Evolutionary conservation across 2,329 filamentous ascomycete species (phyloP), one percentile per base, ranked within the genome.

Genomic region (Pseudocercospora cruenta): DNA sequence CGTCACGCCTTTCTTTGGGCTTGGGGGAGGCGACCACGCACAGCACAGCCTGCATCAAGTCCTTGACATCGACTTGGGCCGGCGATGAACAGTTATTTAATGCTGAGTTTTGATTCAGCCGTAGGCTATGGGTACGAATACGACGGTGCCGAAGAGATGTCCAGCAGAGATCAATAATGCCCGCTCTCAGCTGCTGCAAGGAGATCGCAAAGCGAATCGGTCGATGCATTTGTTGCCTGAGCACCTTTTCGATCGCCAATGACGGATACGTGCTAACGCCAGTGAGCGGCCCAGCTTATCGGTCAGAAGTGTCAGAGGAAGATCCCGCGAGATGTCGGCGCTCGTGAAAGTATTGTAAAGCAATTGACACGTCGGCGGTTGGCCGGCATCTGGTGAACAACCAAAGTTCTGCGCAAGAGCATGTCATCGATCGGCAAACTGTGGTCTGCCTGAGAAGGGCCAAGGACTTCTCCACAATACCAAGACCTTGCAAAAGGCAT

Each of bases 1-100:
- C 1, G 86, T 97, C 1, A 80, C 81, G 79, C 78, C 85, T 1
- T 95, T 95, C 80, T 93, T 96, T 80, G 75, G 24, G 2, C 72
- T 53, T 62, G 63, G 28, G 74, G 26, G 19, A 12, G 57, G 53
- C 36, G 6, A 2, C 22, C 72, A 69, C 39, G 62, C 65, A 31
- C 71, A 72, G 21, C 19, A 45, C 8, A 24, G 8, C 12, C 76
- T 85, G 78, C 76, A 78, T 0, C 71, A 78, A 68, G 81, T 82
- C 0, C 64, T 85, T 59, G 78, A 83, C 73, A 72, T 84, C 53
- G 81, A 85, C 75, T 69, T 85, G 43, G 83, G 83, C 2, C 67
- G 74, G 22, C 59, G 74, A 57, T 75, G 63, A 70, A n/a, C 4
- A 12, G 16, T 16, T 49, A 21, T 47, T 43, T n/a, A 33, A 22